Percentiles rank a stretch among this genome's conserved stretches.
Evolutionary conservation across 352 stramenopile species (phyloP).

Genomic region (Globisporangium splendens): DNA sequence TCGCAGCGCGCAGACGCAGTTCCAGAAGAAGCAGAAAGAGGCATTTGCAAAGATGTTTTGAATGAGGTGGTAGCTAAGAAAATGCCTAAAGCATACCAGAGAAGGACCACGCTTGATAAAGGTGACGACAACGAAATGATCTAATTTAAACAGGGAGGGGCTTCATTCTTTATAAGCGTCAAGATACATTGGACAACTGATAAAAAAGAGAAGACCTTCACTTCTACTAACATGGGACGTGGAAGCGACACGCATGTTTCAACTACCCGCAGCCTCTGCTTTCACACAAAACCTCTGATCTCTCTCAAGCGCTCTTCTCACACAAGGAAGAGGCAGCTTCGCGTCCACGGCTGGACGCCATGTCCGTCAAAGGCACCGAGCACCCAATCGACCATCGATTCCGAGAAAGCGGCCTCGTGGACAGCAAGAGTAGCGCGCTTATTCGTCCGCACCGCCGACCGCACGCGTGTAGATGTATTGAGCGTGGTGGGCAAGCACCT

Average conservation of each 20-base stretch:
- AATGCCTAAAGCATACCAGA: too few species aligned
- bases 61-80: neutral
- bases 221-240: slow-evolving; percentile 12
- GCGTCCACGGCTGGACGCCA: neutral
- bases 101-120: too few species aligned
- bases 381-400: neutral
- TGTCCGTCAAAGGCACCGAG: neutral
- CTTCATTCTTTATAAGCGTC: slow-evolving; percentile 31
- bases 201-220: slow-evolving; percentile 10
- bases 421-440: slow-evolving; percentile 19
- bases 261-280: neutral
- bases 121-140: neutral
- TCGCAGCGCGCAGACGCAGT: slow-evolving; percentile 26
- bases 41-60: slow-evolving; percentile 35
- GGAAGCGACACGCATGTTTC: slow-evolving; percentile 1
- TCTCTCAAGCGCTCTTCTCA: slow-evolving; percentile 2
- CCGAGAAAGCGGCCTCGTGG: neutral
- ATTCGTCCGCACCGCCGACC: slow-evolving; percentile 74
- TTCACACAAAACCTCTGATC: neutral
- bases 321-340: neutral
- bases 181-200: neutral
- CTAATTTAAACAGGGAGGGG: slow-evolving; percentile 68
- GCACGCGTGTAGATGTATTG: slow-evolving; percentile 99
- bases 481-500: slow-evolving; percentile 93
- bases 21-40: slow-evolving; percentile 36